Percentiles rank a stretch among this genome's conserved stretches.
phyloP scores from a whole-genome alignment of 1,284 basidiomycete species.

The Gomphus bonarii region DNA sequence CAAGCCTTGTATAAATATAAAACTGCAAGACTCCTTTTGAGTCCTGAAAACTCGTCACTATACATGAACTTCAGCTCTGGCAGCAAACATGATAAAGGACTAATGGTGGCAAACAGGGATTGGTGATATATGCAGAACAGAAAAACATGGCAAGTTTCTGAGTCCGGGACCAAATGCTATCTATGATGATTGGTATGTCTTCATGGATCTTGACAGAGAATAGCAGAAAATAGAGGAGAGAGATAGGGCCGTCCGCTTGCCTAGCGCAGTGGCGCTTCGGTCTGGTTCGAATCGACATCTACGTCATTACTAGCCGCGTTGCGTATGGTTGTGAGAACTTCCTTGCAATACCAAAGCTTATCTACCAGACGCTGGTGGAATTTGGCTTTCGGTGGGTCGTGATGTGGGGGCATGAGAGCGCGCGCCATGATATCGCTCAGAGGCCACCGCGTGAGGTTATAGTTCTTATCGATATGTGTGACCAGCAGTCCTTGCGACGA shows the following conservation, averaged over 20 bases:
- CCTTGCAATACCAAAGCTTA: conserved; percentile 76
- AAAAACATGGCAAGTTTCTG: background rate
- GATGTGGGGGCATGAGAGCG: conserved; percentile 31
- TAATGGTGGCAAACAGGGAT: background rate
- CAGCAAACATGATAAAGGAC: background rate
- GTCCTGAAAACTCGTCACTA: background rate
- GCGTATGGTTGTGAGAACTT: conserved; percentile 59
- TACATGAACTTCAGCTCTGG: background rate
- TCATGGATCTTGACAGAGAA: background rate
- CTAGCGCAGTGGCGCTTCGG: conserved; percentile 10
- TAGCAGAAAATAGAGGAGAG: background rate
- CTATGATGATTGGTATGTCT: background rate
- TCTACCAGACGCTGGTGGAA: conserved; percentile 55
- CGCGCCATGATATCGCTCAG: conserved; percentile 64
- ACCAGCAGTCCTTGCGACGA: conserved; percentile 71
- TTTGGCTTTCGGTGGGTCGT: conserved; percentile 45
- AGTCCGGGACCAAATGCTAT: conserved; percentile 1
- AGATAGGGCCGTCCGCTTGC: background rate
- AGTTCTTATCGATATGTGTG: conserved; percentile 86
- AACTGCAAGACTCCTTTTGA: background rate
- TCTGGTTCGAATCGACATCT: background rate
- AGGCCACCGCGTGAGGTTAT: conserved; percentile 66
- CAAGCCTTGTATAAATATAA: background rate
- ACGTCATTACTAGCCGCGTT: conserved; percentile 15
- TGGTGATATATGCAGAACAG: conserved; percentile 1